These are phyloP conservation scores for Paralagenidium karlingii DNA, from an alignment of 352 stramenopile species.

Conservation along the genomic window DNA sequence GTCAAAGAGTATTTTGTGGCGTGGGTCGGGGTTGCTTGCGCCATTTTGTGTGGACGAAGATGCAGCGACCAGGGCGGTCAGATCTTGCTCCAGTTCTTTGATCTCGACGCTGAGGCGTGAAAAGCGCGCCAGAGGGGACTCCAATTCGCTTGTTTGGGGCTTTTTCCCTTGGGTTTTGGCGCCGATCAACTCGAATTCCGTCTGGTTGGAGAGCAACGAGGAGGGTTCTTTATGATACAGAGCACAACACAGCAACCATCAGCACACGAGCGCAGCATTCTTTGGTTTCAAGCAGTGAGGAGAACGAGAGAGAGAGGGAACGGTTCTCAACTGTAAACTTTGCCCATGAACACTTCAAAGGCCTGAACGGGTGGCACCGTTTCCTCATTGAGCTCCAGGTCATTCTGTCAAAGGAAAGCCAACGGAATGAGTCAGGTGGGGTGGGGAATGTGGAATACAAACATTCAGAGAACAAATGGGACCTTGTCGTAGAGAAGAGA, in stretches of 20 bases:
- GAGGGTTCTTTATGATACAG: constrained; percentile 20
- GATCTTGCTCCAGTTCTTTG: constrained; percentile 54
- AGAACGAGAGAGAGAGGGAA: too few species aligned
- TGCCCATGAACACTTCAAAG: constrained; percentile 76
- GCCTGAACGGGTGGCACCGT: constrained; percentile 29
- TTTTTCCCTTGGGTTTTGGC: constrained; percentile 1
- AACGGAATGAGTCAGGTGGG: background rate
- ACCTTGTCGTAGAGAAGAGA: constrained; percentile 47
- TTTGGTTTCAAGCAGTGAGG: too few species aligned
- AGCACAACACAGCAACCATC: background rate
- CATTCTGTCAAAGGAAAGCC: constrained; percentile 13
- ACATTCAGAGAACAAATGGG: background rate
- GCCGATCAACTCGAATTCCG: constrained; percentile 29
- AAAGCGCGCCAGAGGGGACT: constrained; percentile 58
- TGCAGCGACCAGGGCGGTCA: constrained; percentile 29
- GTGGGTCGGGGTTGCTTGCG: constrained; percentile 3
- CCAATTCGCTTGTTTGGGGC: constrained; percentile 16
- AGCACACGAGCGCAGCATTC: too few species aligned
- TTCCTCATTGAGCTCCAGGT: constrained; percentile 50
- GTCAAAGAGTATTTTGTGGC: constrained; percentile 41
- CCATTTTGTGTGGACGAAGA: constrained; percentile 21
- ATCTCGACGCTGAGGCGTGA: constrained; percentile 53
- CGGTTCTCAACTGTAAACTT: constrained; percentile 52
- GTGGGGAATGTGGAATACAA: background rate
- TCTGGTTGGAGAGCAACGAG: constrained; percentile 20